Conservation (phyloP, 1,284 basidiomycete species). For the Irpex sp. region DNA sequence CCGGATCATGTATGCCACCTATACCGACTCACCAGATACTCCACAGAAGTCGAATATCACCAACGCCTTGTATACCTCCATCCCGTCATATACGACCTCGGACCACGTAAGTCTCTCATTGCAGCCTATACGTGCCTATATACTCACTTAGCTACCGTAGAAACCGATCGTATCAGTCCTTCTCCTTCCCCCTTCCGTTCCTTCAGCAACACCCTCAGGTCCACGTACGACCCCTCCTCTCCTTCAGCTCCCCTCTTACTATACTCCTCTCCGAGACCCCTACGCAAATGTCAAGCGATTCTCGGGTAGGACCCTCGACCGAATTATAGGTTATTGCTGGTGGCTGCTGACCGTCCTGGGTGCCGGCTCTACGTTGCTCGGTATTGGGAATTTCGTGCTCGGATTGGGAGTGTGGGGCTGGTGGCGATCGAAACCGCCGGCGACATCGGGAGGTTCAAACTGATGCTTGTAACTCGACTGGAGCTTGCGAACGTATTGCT, state of each 20-base stretch:
- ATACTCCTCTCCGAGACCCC: conserved; percentile 48
- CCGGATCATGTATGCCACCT: conserved; percentile 83
- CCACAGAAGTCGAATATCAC: conserved; percentile 52
- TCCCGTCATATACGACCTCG: conserved; percentile 74
- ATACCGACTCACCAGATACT: conserved; percentile 59
- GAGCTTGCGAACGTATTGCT: too few species aligned
- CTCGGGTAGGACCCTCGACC: conserved; percentile 63
- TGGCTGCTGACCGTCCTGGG: conserved; percentile 69
- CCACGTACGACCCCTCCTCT: conserved; percentile 27
- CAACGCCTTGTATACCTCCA: conserved; percentile 69
- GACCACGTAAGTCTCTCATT: conserved; percentile 54
- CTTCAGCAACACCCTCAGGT: conserved; percentile 13
- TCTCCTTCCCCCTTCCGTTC: conserved; percentile 43
- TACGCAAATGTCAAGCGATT: conserved; percentile 54
- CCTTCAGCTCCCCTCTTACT: conserved; percentile 49
- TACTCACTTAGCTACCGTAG: conserved; percentile 28
- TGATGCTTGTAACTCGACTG: background rate
- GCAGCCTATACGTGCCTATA: background rate
- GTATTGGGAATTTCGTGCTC: conserved; percentile 65
- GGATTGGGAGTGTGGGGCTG: conserved; percentile 32
- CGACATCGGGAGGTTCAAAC: background rate
- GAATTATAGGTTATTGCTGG: conserved; percentile 74
- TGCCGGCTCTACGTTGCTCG: conserved; percentile 65
- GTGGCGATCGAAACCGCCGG: conserved; percentile 21
- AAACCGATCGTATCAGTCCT: conserved; percentile 70